Base-by-base conservation (phyloP, 371 early-diverging fungal genomes). In the Mycotypha africana region DNA sequence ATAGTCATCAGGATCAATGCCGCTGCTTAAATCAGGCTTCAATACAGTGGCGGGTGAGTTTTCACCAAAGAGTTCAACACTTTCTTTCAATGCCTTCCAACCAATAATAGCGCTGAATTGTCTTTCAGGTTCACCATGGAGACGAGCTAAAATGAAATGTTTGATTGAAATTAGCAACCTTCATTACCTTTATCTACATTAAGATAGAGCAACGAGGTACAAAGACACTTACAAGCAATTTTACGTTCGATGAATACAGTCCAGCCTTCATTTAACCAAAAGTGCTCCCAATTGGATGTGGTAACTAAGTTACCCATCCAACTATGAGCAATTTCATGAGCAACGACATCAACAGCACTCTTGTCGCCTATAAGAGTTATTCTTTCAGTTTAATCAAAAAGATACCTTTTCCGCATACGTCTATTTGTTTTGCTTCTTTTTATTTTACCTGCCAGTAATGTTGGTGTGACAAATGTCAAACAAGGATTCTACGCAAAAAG, bases 251-350 rank as follows among this genome's bases (percentile, higher is more conserved):
- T 73, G 56, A 89, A 96, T 35, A 95, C 86, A 26, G 95, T 95
- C 82, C 90, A 93, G 42, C 97, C 95, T 70, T 96, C 95, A 62
- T 95, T 96, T 38, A 95, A 70, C 94, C 92, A 91, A 50, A 91
- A 89, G 58, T 85, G 81, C 55, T 84, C 82, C 96, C 97, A 95
- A 76, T 85, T 89, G 37, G 74, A 64, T 24, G 87, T 85, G 4
- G 97, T 95, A 26, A 96, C 97, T 50, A 96, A 66, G 65, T 97
- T 97, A 34, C 98, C 98, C 76, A 89, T 90, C 95, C 95, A 97
- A 66, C 88, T 89, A 72, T 98, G 98, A 26, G 94, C 77, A 56
- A 95, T 88, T 63, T 98, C 98, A 65, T 98, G 98, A n/a, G 93
- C 93, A 30, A 97, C 86, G n/a, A 98, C 95, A 67, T 97, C 96